phyloP scores from a whole-genome alignment of 345 rosid species.

The Nasturtium officinale region DNA sequence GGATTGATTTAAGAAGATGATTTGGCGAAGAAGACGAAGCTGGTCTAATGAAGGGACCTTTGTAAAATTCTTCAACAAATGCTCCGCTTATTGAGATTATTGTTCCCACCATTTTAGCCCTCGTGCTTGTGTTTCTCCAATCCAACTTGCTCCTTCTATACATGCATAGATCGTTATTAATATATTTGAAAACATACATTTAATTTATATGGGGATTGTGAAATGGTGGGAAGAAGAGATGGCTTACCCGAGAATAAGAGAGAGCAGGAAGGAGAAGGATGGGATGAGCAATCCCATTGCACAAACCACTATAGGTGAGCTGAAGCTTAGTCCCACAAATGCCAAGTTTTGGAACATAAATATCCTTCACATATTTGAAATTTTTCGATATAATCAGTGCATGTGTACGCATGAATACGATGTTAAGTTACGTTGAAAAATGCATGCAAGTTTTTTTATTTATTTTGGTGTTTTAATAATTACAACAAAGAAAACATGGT shows the following conservation, averaged over 20 bases:
- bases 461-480: background rate
- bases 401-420: constrained; percentile 12
- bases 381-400: constrained; percentile 1
- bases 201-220: background rate
- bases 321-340: constrained; percentile 65
- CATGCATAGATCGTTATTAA: background rate
- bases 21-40: constrained; percentile 45
- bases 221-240: background rate
- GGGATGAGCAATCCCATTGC: constrained; percentile 78
- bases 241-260: constrained; percentile 58
- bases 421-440: constrained; percentile 5
- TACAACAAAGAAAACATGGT: constrained; percentile 22
- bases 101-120: constrained; percentile 54
- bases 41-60: constrained; percentile 58
- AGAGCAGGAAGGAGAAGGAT: constrained; percentile 64
- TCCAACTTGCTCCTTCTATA: constrained; percentile 54
- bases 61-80: constrained; percentile 51
- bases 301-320: constrained; percentile 84
- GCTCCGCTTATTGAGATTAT: constrained; percentile 62
- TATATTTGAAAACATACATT: background rate
- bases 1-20: constrained; percentile 39
- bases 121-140: constrained; percentile 54
- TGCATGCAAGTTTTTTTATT: constrained; percentile 23
- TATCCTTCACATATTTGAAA: constrained; percentile 48
- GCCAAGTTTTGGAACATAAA: constrained; percentile 67